Percentiles rank a stretch among this genome's conserved stretches.
These are phyloP conservation scores for Silene uniflora DNA, from an alignment of 148 eudicot genomes.

Conservation along the genomic window DNA sequence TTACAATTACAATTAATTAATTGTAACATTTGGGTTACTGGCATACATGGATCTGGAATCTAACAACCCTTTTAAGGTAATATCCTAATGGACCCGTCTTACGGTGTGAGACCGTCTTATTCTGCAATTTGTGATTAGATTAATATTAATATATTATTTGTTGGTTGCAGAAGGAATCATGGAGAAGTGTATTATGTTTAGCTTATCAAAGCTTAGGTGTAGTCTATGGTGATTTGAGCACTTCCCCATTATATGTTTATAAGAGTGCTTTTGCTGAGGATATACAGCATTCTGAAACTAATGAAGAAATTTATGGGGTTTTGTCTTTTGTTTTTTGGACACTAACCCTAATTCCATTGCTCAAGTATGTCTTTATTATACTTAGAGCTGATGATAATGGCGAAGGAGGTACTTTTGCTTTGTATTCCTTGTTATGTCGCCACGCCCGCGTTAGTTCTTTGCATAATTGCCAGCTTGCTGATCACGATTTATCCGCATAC, in stretches of 20 bases:
- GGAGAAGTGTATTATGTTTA: slow-evolving; percentile 54
- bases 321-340: slow-evolving; percentile 86
- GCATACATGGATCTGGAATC: slow-evolving; percentile 26
- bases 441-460: slow-evolving; percentile 63
- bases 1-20: too few relatives aligned
- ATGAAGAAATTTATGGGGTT: slow-evolving; percentile 53
- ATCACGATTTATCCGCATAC: slow-evolving; percentile 42
- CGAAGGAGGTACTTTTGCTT: slow-evolving; percentile 81
- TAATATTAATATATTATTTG: background rate
- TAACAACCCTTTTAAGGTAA: slow-evolving; percentile 27
- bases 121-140: background rate
- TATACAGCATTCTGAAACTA: slow-evolving; percentile 39
- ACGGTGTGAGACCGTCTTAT: too few relatives aligned
- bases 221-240: slow-evolving; percentile 76
- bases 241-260: slow-evolving; percentile 67
- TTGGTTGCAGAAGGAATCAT: slow-evolving; percentile 51
- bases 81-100: too few relatives aligned
- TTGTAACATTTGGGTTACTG: too few relatives aligned
- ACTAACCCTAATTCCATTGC: slow-evolving; percentile 62
- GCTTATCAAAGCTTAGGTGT: slow-evolving; percentile 83
- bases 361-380: slow-evolving; percentile 70
- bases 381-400: slow-evolving; percentile 78
- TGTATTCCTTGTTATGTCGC: slow-evolving; percentile 61
- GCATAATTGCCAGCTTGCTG: slow-evolving; percentile 44
- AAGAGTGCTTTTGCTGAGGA: slow-evolving; percentile 51